phyloP scores from a whole-genome alignment of 2,329 filamentous ascomycete genomes.

The Epichloe sylvatica region DNA sequence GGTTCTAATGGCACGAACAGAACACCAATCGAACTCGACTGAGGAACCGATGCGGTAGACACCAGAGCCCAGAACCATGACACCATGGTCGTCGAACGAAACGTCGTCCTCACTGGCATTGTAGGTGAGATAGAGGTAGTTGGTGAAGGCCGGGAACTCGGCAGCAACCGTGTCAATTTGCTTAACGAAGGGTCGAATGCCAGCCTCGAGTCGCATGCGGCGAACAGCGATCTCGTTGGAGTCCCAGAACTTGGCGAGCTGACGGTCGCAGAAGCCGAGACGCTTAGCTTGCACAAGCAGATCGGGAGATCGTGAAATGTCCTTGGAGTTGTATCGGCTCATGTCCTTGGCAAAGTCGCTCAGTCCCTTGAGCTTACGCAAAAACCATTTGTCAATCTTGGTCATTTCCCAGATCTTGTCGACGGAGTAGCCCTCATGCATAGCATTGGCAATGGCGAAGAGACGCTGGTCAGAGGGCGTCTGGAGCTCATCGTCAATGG shows the following conservation, averaged over 20 bases:
- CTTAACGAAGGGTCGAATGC: conserved; percentile 82
- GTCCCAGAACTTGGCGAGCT: conserved; percentile 85
- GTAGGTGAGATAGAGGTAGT: conserved; percentile 94
- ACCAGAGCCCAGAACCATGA: conserved; percentile 93
- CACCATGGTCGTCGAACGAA: conserved; percentile 71
- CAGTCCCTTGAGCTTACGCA: conserved; percentile 78
- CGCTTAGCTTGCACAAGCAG: conserved; percentile 77
- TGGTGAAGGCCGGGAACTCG: conserved; percentile 87
- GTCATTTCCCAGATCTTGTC: conserved; percentile 98
- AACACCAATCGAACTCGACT: conserved; percentile 99
- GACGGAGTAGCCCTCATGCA: conserved; percentile 84
- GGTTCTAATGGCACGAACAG: conserved; percentile 83
- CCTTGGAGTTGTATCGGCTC: conserved; percentile 48
- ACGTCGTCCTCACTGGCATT: conserved; percentile 81
- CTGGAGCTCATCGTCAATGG: conserved; percentile 88
- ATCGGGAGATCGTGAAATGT: conserved; percentile 48
- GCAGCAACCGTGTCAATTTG: conserved; percentile 98
- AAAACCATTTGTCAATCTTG: conserved; percentile 98
- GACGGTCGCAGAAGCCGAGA: conserved; percentile 85
- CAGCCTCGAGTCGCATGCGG: conserved; percentile 67
- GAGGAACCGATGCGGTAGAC: conserved; percentile 96
- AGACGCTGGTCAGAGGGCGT: conserved; percentile 94
- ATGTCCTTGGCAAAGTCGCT: conserved; percentile 79
- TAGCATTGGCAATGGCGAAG: conserved; percentile 95
- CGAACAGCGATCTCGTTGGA: conserved; percentile 89